Evolutionary conservation across 2,329 filamentous ascomycete genomes (phyloP).

Genomic region (Emergomyces pasteurianus): DNA sequence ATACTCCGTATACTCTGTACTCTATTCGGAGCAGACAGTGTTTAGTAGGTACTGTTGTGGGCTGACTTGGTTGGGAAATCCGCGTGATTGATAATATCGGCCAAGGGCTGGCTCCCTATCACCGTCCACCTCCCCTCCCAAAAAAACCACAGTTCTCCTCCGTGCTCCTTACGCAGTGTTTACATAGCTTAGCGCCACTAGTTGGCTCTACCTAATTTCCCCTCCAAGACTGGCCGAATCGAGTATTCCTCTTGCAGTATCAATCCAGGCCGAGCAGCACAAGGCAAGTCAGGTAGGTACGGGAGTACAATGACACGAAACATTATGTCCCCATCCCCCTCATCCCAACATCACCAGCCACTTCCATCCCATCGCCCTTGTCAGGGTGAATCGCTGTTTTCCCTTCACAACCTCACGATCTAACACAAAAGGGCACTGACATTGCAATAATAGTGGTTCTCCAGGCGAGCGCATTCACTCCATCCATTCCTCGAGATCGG

Average conservation of each 20-base stretch:
- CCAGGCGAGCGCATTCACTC: not conserved
- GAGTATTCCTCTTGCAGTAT: not conserved
- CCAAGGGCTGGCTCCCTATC: too few relatives aligned
- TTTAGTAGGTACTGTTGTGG: too few relatives aligned
- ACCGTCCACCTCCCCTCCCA: too few relatives aligned
- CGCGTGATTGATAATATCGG: too few relatives aligned
- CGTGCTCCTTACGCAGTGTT: too few relatives aligned
- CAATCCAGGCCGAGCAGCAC: not conserved
- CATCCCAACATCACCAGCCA: not conserved
- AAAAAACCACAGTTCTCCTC: too few relatives aligned
- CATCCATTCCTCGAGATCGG: not conserved
- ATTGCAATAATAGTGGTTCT: not conserved
- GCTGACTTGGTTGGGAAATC: too few relatives aligned
- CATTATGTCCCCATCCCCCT: not conserved
- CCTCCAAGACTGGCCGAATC: not conserved
- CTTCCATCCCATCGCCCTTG: not conserved
- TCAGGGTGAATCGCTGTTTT: not conserved
- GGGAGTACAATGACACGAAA: not conserved
- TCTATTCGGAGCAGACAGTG: too few relatives aligned
- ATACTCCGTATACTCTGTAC: too few relatives aligned
- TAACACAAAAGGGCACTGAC: not conserved
- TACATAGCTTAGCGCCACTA: not conserved
- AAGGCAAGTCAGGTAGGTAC: not conserved
- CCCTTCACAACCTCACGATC: not conserved
- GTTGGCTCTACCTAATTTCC: not conserved